Evolutionary conservation across 257 asterid genomes (phyloP).

Genomic region (Solanum chmielewskii): DNA sequence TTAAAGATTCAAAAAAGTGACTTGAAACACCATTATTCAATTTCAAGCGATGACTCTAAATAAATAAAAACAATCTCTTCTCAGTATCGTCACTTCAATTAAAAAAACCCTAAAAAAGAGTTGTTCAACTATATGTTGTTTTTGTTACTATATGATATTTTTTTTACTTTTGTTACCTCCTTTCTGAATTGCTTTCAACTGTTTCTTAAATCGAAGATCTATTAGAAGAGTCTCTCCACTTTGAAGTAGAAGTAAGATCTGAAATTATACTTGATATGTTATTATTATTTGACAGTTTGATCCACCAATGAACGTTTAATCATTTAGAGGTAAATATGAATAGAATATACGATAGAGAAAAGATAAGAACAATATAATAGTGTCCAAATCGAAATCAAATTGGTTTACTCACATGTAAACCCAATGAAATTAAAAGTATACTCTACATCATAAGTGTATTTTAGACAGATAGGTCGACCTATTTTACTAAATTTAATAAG

Average conservation of each 20-base stretch:
- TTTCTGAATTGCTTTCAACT: neutral
- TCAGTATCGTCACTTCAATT: too few species aligned
- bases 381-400: neutral
- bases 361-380: neutral
- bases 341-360: neutral
- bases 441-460: neutral
- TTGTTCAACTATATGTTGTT: neutral
- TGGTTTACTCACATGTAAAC: neutral
- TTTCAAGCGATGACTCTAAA: too few species aligned
- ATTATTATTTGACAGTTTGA: neutral
- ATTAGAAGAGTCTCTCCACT: neutral
- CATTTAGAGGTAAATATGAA: neutral
- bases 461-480: neutral
- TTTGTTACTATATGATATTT: neutral
- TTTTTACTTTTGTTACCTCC: neutral
- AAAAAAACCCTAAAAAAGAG: neutral
- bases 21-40: too few species aligned
- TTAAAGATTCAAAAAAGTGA: too few species aligned
- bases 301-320: neutral
- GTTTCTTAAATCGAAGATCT: neutral
- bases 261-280: neutral
- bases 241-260: neutral
- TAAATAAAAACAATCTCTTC: too few species aligned
- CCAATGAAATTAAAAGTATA: neutral
- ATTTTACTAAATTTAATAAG: neutral